Evolutionary conservation across 306 rosid genomes (phyloP).

Genomic region (Cyclanthera cordifolia): DNA sequence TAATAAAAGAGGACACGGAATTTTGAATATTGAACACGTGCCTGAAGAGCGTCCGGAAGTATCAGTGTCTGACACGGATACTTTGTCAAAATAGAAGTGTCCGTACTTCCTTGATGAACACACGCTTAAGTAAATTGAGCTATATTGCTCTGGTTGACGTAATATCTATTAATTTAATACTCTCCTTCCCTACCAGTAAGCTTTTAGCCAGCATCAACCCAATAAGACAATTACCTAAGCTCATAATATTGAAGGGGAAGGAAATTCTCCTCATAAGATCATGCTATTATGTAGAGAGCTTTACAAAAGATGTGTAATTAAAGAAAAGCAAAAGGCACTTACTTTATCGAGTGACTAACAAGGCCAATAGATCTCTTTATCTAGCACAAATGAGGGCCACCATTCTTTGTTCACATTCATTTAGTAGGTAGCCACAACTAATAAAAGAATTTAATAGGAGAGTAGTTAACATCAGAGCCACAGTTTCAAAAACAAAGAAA

Average conservation of each 20-base stretch:
- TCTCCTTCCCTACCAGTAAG: not conserved
- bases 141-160: no score
- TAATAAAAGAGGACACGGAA: no score
- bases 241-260: slow-evolving; percentile 16
- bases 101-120: no score
- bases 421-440: slow-evolving; percentile 21
- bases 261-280: slow-evolving; percentile 13
- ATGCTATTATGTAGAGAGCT: slow-evolving; percentile 11
- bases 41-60: no score
- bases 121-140: no score
- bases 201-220: not conserved
- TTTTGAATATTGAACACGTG: no score
- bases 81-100: no score
- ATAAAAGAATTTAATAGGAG: slow-evolving; percentile 31
- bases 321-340: slow-evolving; percentile 13
- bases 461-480: slow-evolving; percentile 35
- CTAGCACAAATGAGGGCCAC: slow-evolving; percentile 21
- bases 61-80: no score
- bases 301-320: slow-evolving; percentile 17
- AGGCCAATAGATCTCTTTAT: slow-evolving; percentile 17
- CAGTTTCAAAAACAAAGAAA: slow-evolving; percentile 26
- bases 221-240: not conserved
- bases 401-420: slow-evolving; percentile 25
- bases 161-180: not conserved
- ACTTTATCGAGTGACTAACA: slow-evolving; percentile 19